Percentiles rank a stretch among this genome's conserved stretches.
phyloP scores from a whole-genome alignment of 805 yeast genomes.

The Candida golubevii region DNA sequence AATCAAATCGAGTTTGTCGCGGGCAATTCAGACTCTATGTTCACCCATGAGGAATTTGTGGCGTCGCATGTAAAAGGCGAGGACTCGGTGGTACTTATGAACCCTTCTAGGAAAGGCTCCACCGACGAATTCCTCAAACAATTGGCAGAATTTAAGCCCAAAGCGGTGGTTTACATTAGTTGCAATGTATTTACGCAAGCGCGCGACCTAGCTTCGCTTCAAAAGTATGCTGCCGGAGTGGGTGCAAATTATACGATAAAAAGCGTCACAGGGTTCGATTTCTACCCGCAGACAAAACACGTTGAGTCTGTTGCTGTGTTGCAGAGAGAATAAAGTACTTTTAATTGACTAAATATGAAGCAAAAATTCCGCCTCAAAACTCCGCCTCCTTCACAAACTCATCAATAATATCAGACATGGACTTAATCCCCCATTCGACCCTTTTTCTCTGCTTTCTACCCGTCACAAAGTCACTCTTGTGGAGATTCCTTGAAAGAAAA shows the following conservation, averaged over 20 bases:
- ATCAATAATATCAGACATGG: conserved; percentile 50
- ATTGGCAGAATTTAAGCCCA: conserved; percentile 33
- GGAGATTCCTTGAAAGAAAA: conserved; percentile 48
- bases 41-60: conserved; percentile 23
- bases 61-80: conserved; percentile 26
- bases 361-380: background rate
- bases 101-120: conserved; percentile 44
- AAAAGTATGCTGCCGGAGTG: conserved; percentile 18
- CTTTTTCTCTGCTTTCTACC: conserved; percentile 55
- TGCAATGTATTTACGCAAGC: conserved; percentile 47
- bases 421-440: conserved; percentile 63
- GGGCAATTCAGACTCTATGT: conserved; percentile 38
- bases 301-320: conserved; percentile 53
- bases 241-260: conserved; percentile 14
- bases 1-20: conserved; percentile 28
- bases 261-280: conserved; percentile 39
- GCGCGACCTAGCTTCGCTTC: conserved; percentile 34
- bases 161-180: conserved; percentile 37
- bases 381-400: conserved; percentile 28
- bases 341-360: too few relatives aligned
- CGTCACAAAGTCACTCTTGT: conserved; percentile 42
- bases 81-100: conserved; percentile 37
- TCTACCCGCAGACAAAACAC: conserved; percentile 56
- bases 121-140: conserved; percentile 32
- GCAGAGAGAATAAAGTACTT: conserved; percentile 13